Evolutionary conservation across 2,329 filamentous ascomycete genomes (phyloP).

Genomic region (Penicillium fuscoglaucum): DNA sequence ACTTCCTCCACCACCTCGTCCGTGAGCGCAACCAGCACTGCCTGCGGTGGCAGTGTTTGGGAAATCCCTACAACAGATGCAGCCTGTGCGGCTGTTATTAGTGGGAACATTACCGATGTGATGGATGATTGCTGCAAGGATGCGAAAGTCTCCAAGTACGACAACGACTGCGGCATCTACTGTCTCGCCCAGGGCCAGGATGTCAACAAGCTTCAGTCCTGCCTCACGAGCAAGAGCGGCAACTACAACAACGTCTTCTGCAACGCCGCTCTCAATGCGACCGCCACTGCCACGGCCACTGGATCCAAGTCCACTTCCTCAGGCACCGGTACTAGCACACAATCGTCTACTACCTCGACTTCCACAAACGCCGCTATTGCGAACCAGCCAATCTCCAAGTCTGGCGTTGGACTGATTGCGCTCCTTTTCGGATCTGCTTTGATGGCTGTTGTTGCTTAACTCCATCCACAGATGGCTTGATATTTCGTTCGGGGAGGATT

Average conservation of each 20-base stretch:
- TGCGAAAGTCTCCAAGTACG: constrained; percentile 49
- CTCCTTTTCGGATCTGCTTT: constrained; percentile 35
- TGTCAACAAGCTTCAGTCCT: constrained; percentile 39
- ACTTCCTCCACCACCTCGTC: constrained; percentile 21
- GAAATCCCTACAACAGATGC: constrained; percentile 48
- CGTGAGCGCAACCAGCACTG: constrained; percentile 18
- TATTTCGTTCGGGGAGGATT: neutral
- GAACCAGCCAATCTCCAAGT: constrained; percentile 28
- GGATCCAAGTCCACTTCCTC: constrained; percentile 19
- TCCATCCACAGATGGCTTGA: neutral
- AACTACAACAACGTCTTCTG: constrained; percentile 48
- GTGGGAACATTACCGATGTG: constrained; percentile 45
- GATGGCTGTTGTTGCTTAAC: constrained; percentile 32
- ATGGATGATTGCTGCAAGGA: constrained; percentile 50
- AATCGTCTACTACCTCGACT: constrained; percentile 12
- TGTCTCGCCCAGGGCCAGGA: constrained; percentile 48
- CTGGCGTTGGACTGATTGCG: constrained; percentile 33
- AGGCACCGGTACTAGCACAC: constrained; percentile 13
- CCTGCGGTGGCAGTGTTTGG: constrained; percentile 38
- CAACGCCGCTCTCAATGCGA: constrained; percentile 39
- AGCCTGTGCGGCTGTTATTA: constrained; percentile 47
- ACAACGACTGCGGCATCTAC: constrained; percentile 53
- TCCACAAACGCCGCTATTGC: constrained; percentile 23
- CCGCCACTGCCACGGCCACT: constrained; percentile 38
- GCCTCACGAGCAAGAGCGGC: constrained; percentile 45